Base-by-base conservation (phyloP, 495 filamentous ascomycete species). In the Penicillium herquei region DNA sequence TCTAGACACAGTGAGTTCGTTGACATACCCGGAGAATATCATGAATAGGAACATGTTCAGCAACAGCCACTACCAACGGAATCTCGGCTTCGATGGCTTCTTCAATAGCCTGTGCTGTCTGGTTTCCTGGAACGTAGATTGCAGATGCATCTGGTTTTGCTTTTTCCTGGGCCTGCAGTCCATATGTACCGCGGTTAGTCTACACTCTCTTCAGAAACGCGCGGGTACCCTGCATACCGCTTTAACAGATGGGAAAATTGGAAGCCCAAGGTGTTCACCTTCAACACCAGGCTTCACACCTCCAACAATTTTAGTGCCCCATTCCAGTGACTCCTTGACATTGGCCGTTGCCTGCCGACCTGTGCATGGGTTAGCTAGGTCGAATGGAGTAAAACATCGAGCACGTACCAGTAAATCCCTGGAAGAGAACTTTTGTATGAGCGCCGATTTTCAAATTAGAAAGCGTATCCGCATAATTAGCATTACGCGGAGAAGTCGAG, bases 41-140 rank as follows among this genome's bases (percentile, higher is more conserved):
- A 72, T 95, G 90, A 35, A 95, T 68, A 6, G 92, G 91, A 49
- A 96, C 90, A 68, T 96, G 92, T 67, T 96, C 92, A 1, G 92
- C 92, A 40, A 96, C 92, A 9, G 90, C 89, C 6, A 96, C 90
- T 49, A 96, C 85, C 3, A 96, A 78, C 10, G 91, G 89, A 7
- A 96, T 88, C 63, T 94, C 90, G 3, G 90, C 90, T 59, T 90
- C 90, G 49, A 96, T 90, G 0, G 92, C 91, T 63, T 96, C 89
- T 64, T 92, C 87, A 63, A 96, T 95, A 7, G 92, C 92, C 37
- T 72, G 72, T 2, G 86, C 77, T 6, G 91, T 91, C 56, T 89
- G 83, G 49, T 86, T 82, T 17, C 91, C 91, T 1, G 91, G 84
- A 13, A 96, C 91, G 60, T 91, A 96, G 18, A 96, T 87, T 4